Evolutionary conservation across 352 stramenopile genomes (phyloP), one percentile per base, ranked within the genome.

Genomic region (Pythium rishiriense): DNA sequence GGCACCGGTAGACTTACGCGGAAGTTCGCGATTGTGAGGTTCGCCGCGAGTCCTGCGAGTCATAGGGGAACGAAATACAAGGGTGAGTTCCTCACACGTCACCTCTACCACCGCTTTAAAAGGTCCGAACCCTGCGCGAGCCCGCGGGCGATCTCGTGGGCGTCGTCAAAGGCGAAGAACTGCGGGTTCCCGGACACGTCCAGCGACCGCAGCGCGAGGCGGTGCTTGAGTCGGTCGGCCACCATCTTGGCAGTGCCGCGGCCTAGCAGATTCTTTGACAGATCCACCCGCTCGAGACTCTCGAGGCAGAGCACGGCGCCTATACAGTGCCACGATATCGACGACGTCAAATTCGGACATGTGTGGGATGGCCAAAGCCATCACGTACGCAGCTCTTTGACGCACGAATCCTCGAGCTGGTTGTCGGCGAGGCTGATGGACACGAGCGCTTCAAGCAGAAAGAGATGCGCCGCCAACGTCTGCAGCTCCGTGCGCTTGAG

Each of bases 231-330:
- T 15, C 68, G 66, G 37, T 76, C 73, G 25, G 62, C 72, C 46
- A 81, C 62, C 39, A 69, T 71, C 2, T 57, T 51, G 14, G 66
- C 66, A 26, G 58, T 55, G 24, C 68, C 51, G 25, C 61, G 52
- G 19, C 75, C 75, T 8, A 84, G 61, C 28, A 81, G 48, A 45
- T 83, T 83, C 47, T 66, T 42, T 9, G 75, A 83, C 35, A 83
- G 8, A 35, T 83, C 64, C 17, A 79, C 46, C 31, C 51, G 41
- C 15, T 68, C 39, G 1, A 81, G 68, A 4, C 75, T 62, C 25
- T 72, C 49, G 19, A 63, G 56, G n/a, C 62, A 68, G 43, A 81
- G 46, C 7, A 82, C 33, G 24, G 68, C 52, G 26, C 65, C 73
- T 81, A 39, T 11, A 51, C 22, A 25, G 21, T 19, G 26, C 11